Evolutionary conservation across 2,329 filamentous ascomycete genomes (phyloP), one percentile per base, ranked within the genome.

Genomic region (Colletotrichum gloeosporioides): DNA sequence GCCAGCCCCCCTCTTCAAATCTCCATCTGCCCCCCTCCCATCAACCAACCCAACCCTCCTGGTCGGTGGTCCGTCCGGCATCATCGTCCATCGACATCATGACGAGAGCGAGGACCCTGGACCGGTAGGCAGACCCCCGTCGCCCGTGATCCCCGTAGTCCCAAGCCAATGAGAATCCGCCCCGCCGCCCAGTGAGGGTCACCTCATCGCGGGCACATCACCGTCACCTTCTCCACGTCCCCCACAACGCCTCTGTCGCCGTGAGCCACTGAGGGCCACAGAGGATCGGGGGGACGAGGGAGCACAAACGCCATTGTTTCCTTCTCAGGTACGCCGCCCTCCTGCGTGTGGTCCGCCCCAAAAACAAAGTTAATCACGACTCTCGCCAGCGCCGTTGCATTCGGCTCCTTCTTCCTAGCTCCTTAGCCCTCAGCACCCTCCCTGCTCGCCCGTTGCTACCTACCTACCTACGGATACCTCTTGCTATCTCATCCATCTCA

Each of bases 321-420:
- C 73, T 73, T 73, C 73, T 69, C 70, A 73, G 64, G 70, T 44
- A 76, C 70, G 57, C 57, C 73, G 31, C 25, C 39, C 63, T 31
- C 29, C 65, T 73, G 59, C 63, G 59, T 73, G 63, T 69, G 64
- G 64, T 22, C 59, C 59, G 39, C 65, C 59, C 29, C 55, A 12
- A 73, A 70, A 73, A 73, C 73, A 76, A 73, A 76, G 55, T 76
- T 73, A 69, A 76, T 76, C 64, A 36, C 32, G 64, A 76, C 73
- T 73, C 73, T 76, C 70, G 73, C 70, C 73, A 76, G 73, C 59
- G 70, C 73, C 64, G 73, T 76, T 76, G 70, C 70, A 76, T 69
- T 69, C 73, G 64, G 70, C 61, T 69, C 64, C 73, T 65, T 69
- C 57, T 69, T 69, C 64, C 63, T 73, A 73, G 69, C 73, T 49